Percentiles rank a stretch among this genome's conserved stretches.
Evolutionary conservation across 2,329 filamentous ascomycete genomes (phyloP).

Genomic region (Acephala macrosclerotiorum): DNA sequence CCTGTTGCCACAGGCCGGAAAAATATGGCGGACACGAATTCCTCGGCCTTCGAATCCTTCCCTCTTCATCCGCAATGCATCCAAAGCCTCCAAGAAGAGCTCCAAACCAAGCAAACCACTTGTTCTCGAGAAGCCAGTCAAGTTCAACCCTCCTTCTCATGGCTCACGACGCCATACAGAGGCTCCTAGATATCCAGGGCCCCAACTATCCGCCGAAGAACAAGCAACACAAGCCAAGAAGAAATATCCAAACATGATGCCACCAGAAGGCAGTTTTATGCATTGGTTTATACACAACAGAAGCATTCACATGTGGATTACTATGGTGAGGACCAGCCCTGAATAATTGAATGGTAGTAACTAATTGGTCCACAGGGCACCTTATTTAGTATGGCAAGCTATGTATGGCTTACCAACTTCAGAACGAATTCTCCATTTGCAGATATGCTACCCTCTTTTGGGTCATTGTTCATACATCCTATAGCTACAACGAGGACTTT

Average conservation of each 20-base stretch:
- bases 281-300: slow-evolving; percentile 85
- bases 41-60: slow-evolving; percentile 36
- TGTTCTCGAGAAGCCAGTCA: slow-evolving; percentile 84
- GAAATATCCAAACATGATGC: slow-evolving; percentile 89
- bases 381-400: slow-evolving; percentile 64
- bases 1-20: slow-evolving; percentile 68
- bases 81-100: slow-evolving; percentile 39
- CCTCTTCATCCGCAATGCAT: slow-evolving; percentile 43
- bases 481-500: slow-evolving; percentile 70
- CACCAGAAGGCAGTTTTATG: slow-evolving; percentile 80
- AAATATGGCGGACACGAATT: slow-evolving; percentile 56
- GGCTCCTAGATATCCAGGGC: slow-evolving; percentile 73
- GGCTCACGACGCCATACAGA: slow-evolving; percentile 69
- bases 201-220: slow-evolving; percentile 71
- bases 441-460: slow-evolving; percentile 77
- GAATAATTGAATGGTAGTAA: neutral
- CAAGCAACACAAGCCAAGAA: slow-evolving; percentile 69
- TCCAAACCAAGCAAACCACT: slow-evolving; percentile 57
- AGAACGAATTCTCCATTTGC: slow-evolving; percentile 78
- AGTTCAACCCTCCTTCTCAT: slow-evolving; percentile 93
- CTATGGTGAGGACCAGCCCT: slow-evolving; percentile 68
- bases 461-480: slow-evolving; percentile 74
- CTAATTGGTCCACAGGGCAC: slow-evolving; percentile 34
- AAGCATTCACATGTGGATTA: slow-evolving; percentile 81
- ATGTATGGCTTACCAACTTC: slow-evolving; percentile 82